Percentiles rank a stretch among this genome's conserved stretches.
Conservation (phyloP, 225 moss, liverwort and hornwort species). For the Marchantia paleacea region DNA sequence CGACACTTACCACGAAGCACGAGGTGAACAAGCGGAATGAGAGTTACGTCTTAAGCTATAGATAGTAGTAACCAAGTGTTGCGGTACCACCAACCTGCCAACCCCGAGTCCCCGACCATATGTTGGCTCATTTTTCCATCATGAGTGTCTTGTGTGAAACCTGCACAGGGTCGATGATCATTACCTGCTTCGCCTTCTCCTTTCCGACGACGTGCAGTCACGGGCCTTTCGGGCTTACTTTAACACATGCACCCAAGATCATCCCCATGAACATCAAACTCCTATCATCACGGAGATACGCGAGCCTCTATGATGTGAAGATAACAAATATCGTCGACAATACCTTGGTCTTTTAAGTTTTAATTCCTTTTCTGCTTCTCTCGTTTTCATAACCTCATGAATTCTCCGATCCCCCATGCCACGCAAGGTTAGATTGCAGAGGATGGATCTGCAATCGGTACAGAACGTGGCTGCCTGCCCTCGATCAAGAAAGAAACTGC, state of each 20-base stretch:
- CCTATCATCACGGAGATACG: neutral
- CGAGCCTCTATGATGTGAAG: neutral
- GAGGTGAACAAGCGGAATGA: neutral
- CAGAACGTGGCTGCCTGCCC: conserved; percentile 12
- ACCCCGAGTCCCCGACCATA: neutral
- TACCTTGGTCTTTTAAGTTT: neutral
- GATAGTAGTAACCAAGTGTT: neutral
- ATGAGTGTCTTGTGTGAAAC: neutral
- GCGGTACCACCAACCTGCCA: neutral
- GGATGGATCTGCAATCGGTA: neutral
- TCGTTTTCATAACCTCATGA: neutral
- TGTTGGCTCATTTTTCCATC: neutral
- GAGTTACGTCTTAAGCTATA: neutral
- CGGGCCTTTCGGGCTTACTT: conserved; percentile 1
- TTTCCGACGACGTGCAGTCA: conserved; percentile 1
- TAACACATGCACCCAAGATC: neutral
- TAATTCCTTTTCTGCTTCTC: neutral
- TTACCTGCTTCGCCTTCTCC: conserved; percentile 1
- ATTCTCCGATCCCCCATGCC: neutral
- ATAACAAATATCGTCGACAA: neutral
- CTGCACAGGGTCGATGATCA: neutral
- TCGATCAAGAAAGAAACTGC: conserved; percentile 1
- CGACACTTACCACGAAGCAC: neutral
- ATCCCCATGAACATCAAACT: neutral
- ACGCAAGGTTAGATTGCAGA: neutral